Evolutionary conservation across 169 alveolate genomes (phyloP).

Genomic region (Pseudocohnilembus persalinus): DNA sequence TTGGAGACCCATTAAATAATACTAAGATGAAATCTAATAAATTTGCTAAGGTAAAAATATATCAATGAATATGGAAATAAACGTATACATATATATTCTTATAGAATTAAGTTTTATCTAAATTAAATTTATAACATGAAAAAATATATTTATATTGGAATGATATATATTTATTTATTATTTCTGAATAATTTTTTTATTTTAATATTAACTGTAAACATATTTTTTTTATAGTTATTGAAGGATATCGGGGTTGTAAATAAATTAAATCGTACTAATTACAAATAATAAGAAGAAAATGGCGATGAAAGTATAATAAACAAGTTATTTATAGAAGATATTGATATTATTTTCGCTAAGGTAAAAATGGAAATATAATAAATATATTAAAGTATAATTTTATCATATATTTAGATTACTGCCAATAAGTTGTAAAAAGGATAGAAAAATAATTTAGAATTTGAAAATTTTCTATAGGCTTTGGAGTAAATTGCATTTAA

Average conservation of each 20-base stretch:
- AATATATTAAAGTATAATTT: no score
- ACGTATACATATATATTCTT: not conserved
- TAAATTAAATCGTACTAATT: no score
- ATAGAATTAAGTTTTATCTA: not conserved
- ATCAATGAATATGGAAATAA: slow-evolving; percentile 9
- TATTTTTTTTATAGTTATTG: no score
- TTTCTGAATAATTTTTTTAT: no score
- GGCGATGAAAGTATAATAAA: no score
- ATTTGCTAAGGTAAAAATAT: slow-evolving; percentile 43
- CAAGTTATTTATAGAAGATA: no score
- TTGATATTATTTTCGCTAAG: slow-evolving; percentile 42
- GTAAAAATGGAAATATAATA: not conserved
- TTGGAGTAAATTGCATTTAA: slow-evolving; percentile 33
- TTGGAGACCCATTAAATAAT: slow-evolving; percentile 57
- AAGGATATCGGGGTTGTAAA: no score
- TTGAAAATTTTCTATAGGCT: slow-evolving; percentile 36
- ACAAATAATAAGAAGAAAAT: no score
- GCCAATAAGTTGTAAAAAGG: not conserved
- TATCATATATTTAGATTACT: not conserved
- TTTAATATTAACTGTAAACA: no score
- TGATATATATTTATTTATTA: slow-evolving; percentile 7
- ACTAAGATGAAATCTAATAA: slow-evolving; percentile 42
- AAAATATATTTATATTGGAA: not conserved
- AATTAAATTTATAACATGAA: not conserved
- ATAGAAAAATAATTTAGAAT: slow-evolving; percentile 39